Evolutionary conservation across 345 rosid genomes (phyloP), one percentile per base, ranked within the genome.

Genomic region (Corchorus olitorius): DNA sequence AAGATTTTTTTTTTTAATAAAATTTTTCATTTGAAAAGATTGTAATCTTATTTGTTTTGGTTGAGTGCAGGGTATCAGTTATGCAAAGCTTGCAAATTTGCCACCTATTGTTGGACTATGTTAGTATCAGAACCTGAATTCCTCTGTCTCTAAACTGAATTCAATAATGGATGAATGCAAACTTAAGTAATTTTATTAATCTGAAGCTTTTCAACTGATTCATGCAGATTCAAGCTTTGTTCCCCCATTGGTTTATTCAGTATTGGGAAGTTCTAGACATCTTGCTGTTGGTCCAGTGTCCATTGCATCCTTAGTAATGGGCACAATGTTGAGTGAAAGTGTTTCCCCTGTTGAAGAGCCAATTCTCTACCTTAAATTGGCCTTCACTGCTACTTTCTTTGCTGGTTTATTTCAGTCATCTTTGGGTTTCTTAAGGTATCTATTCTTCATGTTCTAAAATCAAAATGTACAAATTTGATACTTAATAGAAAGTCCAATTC

Each of bases 201-300:
- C 15, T 17, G 65, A 19, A 39, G 27, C 27, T 45, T 79, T 49
- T 49, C 10, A 63, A 62, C 56, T 41, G 33, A 19, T 45, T 73
- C 46, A 53, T 85, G 88, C 87, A 97, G 99, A 97, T 87, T 97
- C 99, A 86, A 97, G 99, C 82, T 97, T 97, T 85, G 97, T 97
- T 37, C 98, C 99, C 14, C 99, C 99, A 74, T 72, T 97, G 77
- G 79, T 97, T 63, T 97, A 97, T 79, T 83, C 98, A 19, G 77
- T 92, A 45, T 88, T 97, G 15, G 99, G 99, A 55, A 97, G 99
- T 86, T 97, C 99, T 27, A 86, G 80, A 66, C 98, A 97, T 74
- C 90, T 97, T 14, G 99, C 85, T 4, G 97, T 97, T 46, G 99
- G 99, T 76, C 99, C 99, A 43, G 98, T 94, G 75, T 97, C 99